Base-by-base conservation (phyloP, 2,329 filamentous ascomycete species). In the Trichoderma atrobrunneum region DNA sequence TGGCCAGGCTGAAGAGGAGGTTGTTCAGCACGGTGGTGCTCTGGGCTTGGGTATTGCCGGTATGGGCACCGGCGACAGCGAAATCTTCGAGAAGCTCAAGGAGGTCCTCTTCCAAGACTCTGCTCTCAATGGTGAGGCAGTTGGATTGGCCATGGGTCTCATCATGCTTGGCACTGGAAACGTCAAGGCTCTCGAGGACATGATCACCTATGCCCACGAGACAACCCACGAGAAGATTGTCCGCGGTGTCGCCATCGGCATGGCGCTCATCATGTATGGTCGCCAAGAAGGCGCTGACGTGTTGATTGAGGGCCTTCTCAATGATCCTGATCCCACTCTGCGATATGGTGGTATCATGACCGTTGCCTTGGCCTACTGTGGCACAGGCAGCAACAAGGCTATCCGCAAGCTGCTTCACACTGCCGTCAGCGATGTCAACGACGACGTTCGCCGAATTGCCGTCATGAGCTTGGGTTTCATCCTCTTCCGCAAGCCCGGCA, bases 211-310 rank as follows among this genome's bases (percentile, higher is more conserved):
- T 79, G 94, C 96, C 5, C 96, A 98, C 79, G 96, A 99, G 76
- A 99, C 96, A 1, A 95, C 97, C 74, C 96, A 99, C 84, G 96
- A 99, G 86, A 99, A 99, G 88, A 98, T 97, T 79, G 94, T 99
- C 28, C 94, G 96, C 64, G 96, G 96, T 80, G 89, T 98, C 73
- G 95, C 96, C 36, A 89, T 99, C 76, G 96, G 96, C 72, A 98
- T 99, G 94, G 94, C 96, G 12, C 86, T 99, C 73, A 97, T 99
- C 85, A 98, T 98, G 95, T 99, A 96, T 78, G 94, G 92, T 62
- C 92, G 94, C 73, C 95, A 98, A 83, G 96, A 99, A 82, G 92
- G 92, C 74, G 96, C 96, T 14, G 96, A 99, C 82, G 93, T 96
- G 78, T 89, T 98, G 77, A 97, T 99, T 76, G 95, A 97, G 79